Evolutionary conservation across 805 yeast genomes (phyloP), one percentile per base, ranked within the genome.

Genomic region (Hanseniaspora lindneri): DNA sequence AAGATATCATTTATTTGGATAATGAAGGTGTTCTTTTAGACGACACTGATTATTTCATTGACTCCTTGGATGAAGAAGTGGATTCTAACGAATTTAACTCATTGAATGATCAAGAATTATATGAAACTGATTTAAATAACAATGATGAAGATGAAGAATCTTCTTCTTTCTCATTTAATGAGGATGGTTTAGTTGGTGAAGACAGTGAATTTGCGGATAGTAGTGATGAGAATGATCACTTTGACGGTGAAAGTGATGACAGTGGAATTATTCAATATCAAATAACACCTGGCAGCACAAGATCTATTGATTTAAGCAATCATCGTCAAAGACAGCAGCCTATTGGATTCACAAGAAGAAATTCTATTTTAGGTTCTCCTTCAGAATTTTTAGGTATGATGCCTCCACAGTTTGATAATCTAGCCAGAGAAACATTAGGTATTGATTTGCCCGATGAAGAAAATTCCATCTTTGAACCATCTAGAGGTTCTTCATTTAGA

Each of bases 91-190:
- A 55, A 29, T 52, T 56, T 30, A 60, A 47, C 32, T 52, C 58
- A 2, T 56, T 58, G 21, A 59, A 58, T 39, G 58, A 58, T 19
- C 60, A 56, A 30, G 63, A 55, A 23, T 57, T 55, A 16, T 63
- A 52, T 32, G 63, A 56, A 6, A 62, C 66, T 4, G 69, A 59
- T 20, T 55, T 64, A 28, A 63, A 62, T 11, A 70, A 64, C 24
- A 8, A 25, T 9, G 34, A 21, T 20, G 36, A 30, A 20, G 33
- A 17, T 17, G 44, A 20, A 20, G 44, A 20, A 41, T 41, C 28
- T 16, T 46, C 42, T 3, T 37, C 41, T 10, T 37, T 37, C 30
- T 37, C 41, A 24, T 30, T 29, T 20, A 34, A 49, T 10, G 51
- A 48, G 21, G 58, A 52, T 39, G 56, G 50, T 19, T 36, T 47